Base-by-base conservation (phyloP, 768 basidiomycete species). In the Tubosaeta sp. region DNA sequence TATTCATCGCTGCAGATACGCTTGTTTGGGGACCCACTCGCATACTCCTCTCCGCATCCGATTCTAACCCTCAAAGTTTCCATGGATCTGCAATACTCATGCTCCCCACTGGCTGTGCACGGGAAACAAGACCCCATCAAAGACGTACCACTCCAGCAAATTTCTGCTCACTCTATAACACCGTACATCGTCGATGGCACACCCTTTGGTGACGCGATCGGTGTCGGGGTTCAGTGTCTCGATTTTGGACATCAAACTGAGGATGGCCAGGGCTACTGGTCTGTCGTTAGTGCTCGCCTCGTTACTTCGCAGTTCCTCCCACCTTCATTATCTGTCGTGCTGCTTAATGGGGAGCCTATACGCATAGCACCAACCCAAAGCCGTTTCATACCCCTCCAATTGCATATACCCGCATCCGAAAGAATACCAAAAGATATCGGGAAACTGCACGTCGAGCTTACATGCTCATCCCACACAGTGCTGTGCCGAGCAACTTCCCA, bases 151-250 rank as follows among this genome's bases (percentile, higher is more conserved):
- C 64, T 83, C 38, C 63, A 65, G n/a, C 76, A 73, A 32, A 73
- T 80, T 42, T 55, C 73, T 4, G 70, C 79, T 14, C 80, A 83
- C 50, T 78, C 85, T 43, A 71, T 90, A 4, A 44, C 76, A 3
- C 81, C 81, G 33, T 82, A 92, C 65, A 84, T 93, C 56, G 73
- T 93, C 1, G 80, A 83, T 52, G 92, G 91, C 0, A 80, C 76
- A 59, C 78, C 88, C 0, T 88, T 92, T 61, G 92, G 92, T 3
- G 67, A 82, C 26, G 81, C 81, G 6, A 45, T 89, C 3, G 88
- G 89, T 2, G 56, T 94, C 3, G 85, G 79, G 1, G 51, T 90
- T 14, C 77, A 80, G 34, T 82, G 78, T 57, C 54, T 66, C 11
- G 64, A 68, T 57, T 59, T 62, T 27, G 52, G 51, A 26, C 33